A percentile compares a stretch with the other conserved stretches of the same genome.
Evolutionary conservation across 345 rosid species (phyloP).

Genomic region (Triadica sebifera): DNA sequence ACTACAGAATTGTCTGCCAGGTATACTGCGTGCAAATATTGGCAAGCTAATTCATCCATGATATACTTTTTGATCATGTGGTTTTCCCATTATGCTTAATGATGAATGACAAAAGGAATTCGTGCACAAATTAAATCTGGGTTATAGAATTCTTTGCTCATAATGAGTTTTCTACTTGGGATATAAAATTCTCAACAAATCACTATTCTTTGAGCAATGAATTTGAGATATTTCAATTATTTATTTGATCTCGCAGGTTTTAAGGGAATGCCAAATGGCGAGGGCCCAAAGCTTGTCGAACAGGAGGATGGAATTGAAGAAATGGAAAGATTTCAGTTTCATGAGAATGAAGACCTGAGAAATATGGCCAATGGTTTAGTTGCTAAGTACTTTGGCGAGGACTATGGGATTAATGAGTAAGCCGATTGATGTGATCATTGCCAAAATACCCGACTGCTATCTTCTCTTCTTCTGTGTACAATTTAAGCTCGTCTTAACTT

Average conservation of each 20-base stretch:
- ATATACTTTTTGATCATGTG: neutral
- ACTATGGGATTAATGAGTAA: constrained; percentile 66
- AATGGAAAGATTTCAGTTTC: constrained; percentile 95
- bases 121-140: neutral
- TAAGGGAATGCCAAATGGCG: constrained; percentile 92
- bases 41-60: neutral
- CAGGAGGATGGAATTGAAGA: constrained; percentile 94
- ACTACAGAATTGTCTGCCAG: neutral
- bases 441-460: neutral
- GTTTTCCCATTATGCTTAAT: neutral
- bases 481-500: too few relatives aligned
- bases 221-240: neutral
- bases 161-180: neutral
- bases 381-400: constrained; percentile 87
- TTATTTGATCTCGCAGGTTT: constrained; percentile 43
- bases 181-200: neutral
- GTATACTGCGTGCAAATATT: neutral
- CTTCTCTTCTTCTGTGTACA: too few relatives aligned
- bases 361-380: constrained; percentile 88
- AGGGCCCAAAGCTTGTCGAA: constrained; percentile 87
- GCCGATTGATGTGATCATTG: neutral
- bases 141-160: neutral
- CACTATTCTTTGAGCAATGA: neutral
- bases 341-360: constrained; percentile 89
- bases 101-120: neutral